Base-by-base conservation (phyloP, 345 rosid genomes). In the Tarenaya hassleriana region DNA sequence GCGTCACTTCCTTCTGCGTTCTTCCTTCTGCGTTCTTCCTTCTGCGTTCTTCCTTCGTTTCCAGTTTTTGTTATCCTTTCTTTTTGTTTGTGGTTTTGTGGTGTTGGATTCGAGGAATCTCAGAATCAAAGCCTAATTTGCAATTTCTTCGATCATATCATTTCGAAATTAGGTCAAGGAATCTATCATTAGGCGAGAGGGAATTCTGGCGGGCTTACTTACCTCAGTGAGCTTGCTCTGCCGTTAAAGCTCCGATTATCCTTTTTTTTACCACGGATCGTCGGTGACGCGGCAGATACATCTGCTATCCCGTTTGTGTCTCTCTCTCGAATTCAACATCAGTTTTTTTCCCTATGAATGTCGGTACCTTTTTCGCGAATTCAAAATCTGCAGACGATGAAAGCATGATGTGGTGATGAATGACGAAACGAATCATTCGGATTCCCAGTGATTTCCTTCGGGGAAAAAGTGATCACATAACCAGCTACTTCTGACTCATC, bases 401-500 rank as follows among this genome's bases (percentile, higher is more conserved):
- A 41, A 7, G 39, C 47, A 58, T 54, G 66, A 7, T 67, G 11
- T 35, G 66, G 11, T 35, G 66, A 60, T 65, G 4, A 18, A 41
- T 67, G 71, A 67, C 60, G 71, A 67, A 67, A 61, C 31, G 60
- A 60, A 48, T 55, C 21, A 63, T 12, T 66, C 70, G 70, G 64
- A 66, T 66, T 66, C 70, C 64, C 70, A 33, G 0, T 66, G 70
- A 65, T 12, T 46, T 60, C 55, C 67, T 40, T 0, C 50, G 0
- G 58, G 10, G 40, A 43, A 45, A 1, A 49, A 47, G 48, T 55
- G 63, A 64, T 55, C 54, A 24, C 52, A 40, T n/a, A 19, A 65
- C 64, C 64, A 65, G 64, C 55, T 58, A 58, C 64, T 65, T 52
- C 58, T 65, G 64, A 65, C 64, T 65, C 69, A 57, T 44, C 67